phyloP scores from a whole-genome alignment of 2,329 filamentous ascomycete genomes.

The Trichoderma aggressivum region DNA sequence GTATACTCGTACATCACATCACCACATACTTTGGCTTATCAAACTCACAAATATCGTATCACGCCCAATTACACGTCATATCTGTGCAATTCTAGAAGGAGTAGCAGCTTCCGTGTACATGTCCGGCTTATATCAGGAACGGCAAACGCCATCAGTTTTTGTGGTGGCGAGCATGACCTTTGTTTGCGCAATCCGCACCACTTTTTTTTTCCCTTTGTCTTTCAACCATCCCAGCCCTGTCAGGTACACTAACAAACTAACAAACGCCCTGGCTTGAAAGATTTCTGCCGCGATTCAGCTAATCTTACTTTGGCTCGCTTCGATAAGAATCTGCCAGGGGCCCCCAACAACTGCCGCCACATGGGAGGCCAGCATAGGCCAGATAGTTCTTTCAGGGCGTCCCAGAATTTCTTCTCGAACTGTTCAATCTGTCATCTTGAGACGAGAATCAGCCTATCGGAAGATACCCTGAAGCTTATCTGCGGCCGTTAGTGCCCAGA shows the following conservation, averaged over 20 bases:
- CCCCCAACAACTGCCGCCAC: neutral
- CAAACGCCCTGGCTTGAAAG: neutral
- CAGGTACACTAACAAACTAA: neutral
- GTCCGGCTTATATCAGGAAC: conserved; percentile 2
- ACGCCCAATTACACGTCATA: neutral
- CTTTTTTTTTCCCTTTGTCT: conserved; percentile 2
- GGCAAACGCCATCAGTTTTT: neutral
- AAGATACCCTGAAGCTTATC: neutral
- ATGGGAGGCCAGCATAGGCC: neutral
- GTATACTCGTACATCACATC: neutral
- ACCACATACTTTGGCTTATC: neutral
- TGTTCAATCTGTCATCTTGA: neutral
- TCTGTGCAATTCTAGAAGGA: neutral
- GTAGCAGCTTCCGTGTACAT: neutral
- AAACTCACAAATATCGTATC: neutral
- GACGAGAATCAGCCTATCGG: neutral
- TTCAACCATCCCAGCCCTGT: neutral
- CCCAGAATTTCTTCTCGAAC: conserved; percentile 3
- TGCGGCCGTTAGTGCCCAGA: neutral
- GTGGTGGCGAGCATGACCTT: neutral
- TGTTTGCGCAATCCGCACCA: neutral
- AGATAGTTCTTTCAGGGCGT: neutral
- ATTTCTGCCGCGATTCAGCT: neutral
- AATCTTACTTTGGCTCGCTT: neutral
- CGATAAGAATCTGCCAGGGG: neutral